phyloP scores from a whole-genome alignment of 306 rosid species.

The Astragalus membranaceus region DNA sequence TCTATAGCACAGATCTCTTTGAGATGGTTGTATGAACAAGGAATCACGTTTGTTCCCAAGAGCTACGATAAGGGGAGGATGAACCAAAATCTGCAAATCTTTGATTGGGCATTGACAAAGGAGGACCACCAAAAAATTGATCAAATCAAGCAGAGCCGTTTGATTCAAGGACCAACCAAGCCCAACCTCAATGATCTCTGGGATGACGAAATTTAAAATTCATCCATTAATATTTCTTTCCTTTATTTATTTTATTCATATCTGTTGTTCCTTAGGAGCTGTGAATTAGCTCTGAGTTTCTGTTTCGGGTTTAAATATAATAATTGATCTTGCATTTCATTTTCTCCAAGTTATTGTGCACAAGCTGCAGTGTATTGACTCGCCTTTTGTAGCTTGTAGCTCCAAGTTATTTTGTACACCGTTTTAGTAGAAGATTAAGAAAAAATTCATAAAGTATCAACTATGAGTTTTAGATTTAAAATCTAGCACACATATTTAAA shows the following conservation, averaged over 20 bases:
- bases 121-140: conserved; percentile 32
- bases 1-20: conserved; percentile 44
- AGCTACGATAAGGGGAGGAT: conserved; percentile 51
- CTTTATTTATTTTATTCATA: not conserved
- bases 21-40: conserved; percentile 52
- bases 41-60: conserved; percentile 42
- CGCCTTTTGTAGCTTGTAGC: too few relatives aligned
- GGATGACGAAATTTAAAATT: conserved; percentile 29
- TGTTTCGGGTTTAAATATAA: not conserved
- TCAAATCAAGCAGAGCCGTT: conserved; percentile 33
- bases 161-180: conserved; percentile 46
- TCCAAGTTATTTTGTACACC: too few relatives aligned
- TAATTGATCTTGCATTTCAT: not conserved
- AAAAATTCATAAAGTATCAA: too few relatives aligned
- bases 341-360: not conserved
- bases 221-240: not conserved
- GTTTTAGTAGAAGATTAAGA: too few relatives aligned
- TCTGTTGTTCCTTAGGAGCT: not conserved
- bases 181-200: conserved; percentile 36
- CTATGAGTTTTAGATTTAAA: too few relatives aligned
- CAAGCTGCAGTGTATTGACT: too few relatives aligned
- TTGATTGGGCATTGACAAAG: conserved; percentile 39
- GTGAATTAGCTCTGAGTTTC: not conserved
- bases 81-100: conserved; percentile 40
- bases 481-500: too few relatives aligned